Percentiles rank a stretch among this genome's conserved stretches.
Evolutionary conservation across 306 rosid genomes (phyloP).

Genomic region (Pyrus pyrifolia): DNA sequence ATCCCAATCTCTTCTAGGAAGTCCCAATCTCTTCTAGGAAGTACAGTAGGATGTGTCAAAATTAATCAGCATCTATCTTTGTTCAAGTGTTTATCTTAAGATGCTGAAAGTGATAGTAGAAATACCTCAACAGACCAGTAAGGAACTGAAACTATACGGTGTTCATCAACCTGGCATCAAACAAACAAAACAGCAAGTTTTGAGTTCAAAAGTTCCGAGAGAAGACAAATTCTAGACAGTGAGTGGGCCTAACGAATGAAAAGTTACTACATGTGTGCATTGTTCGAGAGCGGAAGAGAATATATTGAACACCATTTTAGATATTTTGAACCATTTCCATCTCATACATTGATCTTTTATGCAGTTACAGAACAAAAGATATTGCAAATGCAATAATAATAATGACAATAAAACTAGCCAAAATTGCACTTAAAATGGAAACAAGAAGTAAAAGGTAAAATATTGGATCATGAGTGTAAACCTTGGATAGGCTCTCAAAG

Average conservation of each 20-base stretch:
- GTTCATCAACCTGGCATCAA: constrained; percentile 77
- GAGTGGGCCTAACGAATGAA: constrained; percentile 2
- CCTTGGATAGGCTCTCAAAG: constrained; percentile 97
- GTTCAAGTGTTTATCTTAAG: neutral
- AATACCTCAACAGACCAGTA: constrained; percentile 74
- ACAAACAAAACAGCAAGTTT: constrained; percentile 12
- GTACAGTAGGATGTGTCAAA: neutral
- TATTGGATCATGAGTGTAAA: constrained; percentile 17
- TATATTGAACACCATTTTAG: neutral
- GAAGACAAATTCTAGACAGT: neutral
- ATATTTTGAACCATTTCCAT: neutral
- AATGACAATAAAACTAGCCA: neutral
- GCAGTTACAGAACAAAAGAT: neutral
- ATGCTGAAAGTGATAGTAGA: neutral
- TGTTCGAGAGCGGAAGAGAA: neutral
- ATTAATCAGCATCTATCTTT: constrained; percentile 1
- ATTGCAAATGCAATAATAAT: neutral
- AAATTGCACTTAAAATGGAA: neutral
- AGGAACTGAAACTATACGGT: constrained; percentile 71
- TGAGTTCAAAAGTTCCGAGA: too few relatives aligned
- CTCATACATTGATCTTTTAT: neutral
- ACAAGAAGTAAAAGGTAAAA: neutral
- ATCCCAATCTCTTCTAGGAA: neutral
- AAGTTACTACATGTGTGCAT: neutral
- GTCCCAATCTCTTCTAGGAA: neutral